Evolutionary conservation across 805 yeast genomes (phyloP).

Genomic region (Ogataea ramenticola): DNA sequence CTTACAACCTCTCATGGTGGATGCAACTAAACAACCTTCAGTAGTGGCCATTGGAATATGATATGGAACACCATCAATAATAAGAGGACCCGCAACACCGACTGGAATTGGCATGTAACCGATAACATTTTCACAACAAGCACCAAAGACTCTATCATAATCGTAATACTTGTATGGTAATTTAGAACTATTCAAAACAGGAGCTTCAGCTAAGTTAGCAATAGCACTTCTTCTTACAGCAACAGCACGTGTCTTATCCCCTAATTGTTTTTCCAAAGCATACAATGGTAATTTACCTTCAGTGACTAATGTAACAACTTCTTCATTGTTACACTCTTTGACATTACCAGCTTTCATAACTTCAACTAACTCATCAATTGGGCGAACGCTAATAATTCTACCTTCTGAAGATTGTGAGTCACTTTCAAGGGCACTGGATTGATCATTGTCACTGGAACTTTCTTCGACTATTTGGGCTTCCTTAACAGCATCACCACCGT

Average conservation of each 20-base stretch:
- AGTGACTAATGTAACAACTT: slow-evolving; percentile 63
- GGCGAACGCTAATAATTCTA: slow-evolving; percentile 22
- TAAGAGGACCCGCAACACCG: slow-evolving; percentile 95
- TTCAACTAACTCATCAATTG: slow-evolving; percentile 58
- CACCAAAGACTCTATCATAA: slow-evolving; percentile 94
- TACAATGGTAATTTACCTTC: slow-evolving; percentile 82
- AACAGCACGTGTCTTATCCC: slow-evolving; percentile 88
- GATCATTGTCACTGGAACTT: slow-evolving; percentile 12
- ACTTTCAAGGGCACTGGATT: slow-evolving; percentile 25
- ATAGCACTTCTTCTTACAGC: slow-evolving; percentile 88
- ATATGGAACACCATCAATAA: slow-evolving; percentile 80
- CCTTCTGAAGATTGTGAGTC: slow-evolving; percentile 15
- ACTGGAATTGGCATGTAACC: slow-evolving; percentile 96
- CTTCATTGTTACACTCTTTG: slow-evolving; percentile 58
- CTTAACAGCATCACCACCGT: slow-evolving; percentile 22
- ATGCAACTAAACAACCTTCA: slow-evolving; percentile 97
- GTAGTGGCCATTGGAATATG: slow-evolving; percentile 99
- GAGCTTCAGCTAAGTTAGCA: slow-evolving; percentile 74
- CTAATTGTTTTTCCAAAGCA: slow-evolving; percentile 88
- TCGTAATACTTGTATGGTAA: slow-evolving; percentile 83
- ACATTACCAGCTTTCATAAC: slow-evolving; percentile 67
- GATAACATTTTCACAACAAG: slow-evolving; percentile 97
- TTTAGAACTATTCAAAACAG: slow-evolving; percentile 61
- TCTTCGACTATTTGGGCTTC: slow-evolving; percentile 29
- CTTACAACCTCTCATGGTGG: slow-evolving; percentile 98